phyloP scores from a whole-genome alignment of 257 asterid species.

The Jaltomata sinuosa region DNA sequence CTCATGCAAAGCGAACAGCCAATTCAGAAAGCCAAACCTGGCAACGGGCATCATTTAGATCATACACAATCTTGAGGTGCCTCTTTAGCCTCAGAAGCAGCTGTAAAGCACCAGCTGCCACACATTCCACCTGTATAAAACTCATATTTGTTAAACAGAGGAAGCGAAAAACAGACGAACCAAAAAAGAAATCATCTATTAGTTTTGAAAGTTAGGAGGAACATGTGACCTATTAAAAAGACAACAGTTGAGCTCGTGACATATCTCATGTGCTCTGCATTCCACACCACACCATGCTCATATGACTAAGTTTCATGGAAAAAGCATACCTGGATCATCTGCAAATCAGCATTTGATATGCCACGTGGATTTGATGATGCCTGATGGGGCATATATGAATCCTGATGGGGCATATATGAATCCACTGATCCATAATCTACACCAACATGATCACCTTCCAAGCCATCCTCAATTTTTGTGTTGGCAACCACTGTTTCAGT shows the following conservation, averaged over 20 bases:
- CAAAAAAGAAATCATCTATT: not conserved
- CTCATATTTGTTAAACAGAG: constrained; percentile 6
- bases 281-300: not conserved
- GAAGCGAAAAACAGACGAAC: not conserved
- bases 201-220: not conserved
- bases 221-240: not conserved
- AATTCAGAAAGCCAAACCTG: constrained; percentile 43
- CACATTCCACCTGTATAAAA: constrained; percentile 58
- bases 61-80: constrained; percentile 78
- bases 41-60: constrained; percentile 84
- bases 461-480: constrained; percentile 29
- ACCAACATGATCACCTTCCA: constrained; percentile 22
- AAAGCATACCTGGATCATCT: constrained; percentile 60
- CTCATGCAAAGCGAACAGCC: not conserved
- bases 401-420: constrained; percentile 22
- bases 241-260: not conserved
- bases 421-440: constrained; percentile 24
- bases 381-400: constrained; percentile 23
- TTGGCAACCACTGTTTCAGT: constrained; percentile 17
- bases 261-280: not conserved
- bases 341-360: constrained; percentile 40
- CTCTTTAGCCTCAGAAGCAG: constrained; percentile 90
- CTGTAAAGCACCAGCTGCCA: constrained; percentile 84
- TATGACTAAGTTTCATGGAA: not conserved
- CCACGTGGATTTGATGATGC: constrained; percentile 27